Conservation (phyloP, 1,284 basidiomycete genomes). For the Leccinum fallax region DNA sequence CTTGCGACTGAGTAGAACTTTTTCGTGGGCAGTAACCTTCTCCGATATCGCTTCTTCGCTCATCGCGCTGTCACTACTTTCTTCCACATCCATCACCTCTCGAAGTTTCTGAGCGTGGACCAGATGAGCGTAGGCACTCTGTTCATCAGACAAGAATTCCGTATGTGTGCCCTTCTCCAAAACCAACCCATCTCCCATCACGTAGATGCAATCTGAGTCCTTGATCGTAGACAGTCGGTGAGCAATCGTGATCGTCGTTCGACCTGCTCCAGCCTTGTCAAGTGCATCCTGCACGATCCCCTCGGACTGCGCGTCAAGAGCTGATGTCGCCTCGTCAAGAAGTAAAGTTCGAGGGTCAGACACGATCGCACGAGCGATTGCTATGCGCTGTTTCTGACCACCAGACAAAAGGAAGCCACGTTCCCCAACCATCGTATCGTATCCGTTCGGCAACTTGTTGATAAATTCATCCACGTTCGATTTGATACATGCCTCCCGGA, state of each 20-base stretch:
- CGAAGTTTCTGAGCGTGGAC: slow-evolving; percentile 83
- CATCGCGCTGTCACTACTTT: not conserved
- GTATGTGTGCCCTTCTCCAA: slow-evolving; percentile 86
- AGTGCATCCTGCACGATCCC: slow-evolving; percentile 94
- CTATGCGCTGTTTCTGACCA: slow-evolving; percentile 91
- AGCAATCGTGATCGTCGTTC: slow-evolving; percentile 79
- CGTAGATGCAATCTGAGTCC: slow-evolving; percentile 83
- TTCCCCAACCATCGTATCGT: slow-evolving; percentile 92
- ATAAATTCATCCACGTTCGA: slow-evolving; percentile 94
- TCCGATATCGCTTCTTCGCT: slow-evolving; percentile 47
- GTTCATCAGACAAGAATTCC: slow-evolving; percentile 65
- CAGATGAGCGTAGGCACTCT: slow-evolving; percentile 75
- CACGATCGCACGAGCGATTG: slow-evolving; percentile 92
- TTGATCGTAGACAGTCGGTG: slow-evolving; percentile 82
- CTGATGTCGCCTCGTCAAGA: slow-evolving; percentile 88
- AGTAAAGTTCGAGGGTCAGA: slow-evolving; percentile 85
- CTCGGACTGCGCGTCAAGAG: slow-evolving; percentile 90
- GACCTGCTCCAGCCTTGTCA: slow-evolving; percentile 85
- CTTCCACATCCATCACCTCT: slow-evolving; percentile 40
- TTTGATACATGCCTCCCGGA: slow-evolving; percentile 88
- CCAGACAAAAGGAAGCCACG: slow-evolving; percentile 90
- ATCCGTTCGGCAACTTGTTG: slow-evolving; percentile 80
- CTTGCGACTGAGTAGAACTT: slow-evolving; percentile 66
- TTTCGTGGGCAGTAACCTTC: slow-evolving; percentile 52
- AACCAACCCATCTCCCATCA: slow-evolving; percentile 84